A percentile compares a stretch with the other conserved stretches of the same genome.
Evolutionary conservation across 192 early-diverging fungal genomes (phyloP).

Genomic region (Coemansia sp.): DNA sequence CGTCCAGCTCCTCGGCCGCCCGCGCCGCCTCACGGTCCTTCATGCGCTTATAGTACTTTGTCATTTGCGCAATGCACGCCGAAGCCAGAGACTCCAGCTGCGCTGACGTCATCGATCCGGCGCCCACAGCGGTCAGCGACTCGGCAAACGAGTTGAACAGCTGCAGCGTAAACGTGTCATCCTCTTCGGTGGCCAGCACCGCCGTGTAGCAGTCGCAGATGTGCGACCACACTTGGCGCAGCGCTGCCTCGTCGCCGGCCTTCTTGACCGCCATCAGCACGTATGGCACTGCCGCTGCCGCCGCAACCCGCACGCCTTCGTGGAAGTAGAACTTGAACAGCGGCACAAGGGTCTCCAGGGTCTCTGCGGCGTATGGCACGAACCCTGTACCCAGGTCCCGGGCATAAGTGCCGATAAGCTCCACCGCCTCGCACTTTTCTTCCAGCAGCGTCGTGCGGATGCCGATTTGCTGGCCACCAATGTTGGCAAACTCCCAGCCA

Average conservation of each 20-base stretch:
- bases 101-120: conserved; percentile 53
- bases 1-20: conserved; percentile 80
- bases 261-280: conserved; percentile 68
- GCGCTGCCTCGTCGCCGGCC: conserved; percentile 31
- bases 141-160: conserved; percentile 79
- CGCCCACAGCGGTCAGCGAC: conserved; percentile 52
- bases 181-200: conserved; percentile 76
- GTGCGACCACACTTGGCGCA: conserved; percentile 65
- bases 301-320: conserved; percentile 91
- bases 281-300: conserved; percentile 77
- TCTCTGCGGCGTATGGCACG: conserved; percentile 75
- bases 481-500: conserved; percentile 94
- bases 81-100: conserved; percentile 73
- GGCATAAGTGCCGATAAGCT: conserved; percentile 96
- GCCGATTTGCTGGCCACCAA: conserved; percentile 92
- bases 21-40: conserved; percentile 73
- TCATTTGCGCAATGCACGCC: conserved; percentile 67
- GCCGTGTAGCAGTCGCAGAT: conserved; percentile 78
- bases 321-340: conserved; percentile 97
- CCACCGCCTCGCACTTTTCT: conserved; percentile 97
- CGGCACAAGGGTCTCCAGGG: conserved; percentile 85
- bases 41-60: conserved; percentile 75
- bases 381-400: conserved; percentile 89
- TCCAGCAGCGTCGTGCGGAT: conserved; percentile 95
- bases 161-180: conserved; percentile 75